Evolutionary conservation across 805 yeast species (phyloP), one percentile per base, ranked within the genome.

Genomic region (Nematodospora valgi): DNA sequence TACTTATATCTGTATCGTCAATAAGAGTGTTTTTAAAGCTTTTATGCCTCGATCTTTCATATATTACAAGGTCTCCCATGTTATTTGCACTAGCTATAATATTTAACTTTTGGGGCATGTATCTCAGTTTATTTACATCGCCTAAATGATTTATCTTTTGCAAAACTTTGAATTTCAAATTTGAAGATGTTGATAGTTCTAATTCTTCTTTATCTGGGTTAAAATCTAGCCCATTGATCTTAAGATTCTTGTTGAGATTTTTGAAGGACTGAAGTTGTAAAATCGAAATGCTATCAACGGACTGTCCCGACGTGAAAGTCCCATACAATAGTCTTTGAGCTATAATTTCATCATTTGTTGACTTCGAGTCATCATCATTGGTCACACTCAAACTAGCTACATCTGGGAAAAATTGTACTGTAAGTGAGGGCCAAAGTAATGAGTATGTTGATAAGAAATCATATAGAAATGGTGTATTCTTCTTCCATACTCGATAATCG

Each of bases 81-180:
- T 82, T 76, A 27, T 84, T 77, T 7, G 80, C 76, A 13, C 87
- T 74, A 2, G 89, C 86, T 4, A 89, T 68, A 4, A 89, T 51
- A 49, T 88, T 93, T 2, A 93, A 93, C 49, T 89, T 89, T 46
- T 83, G 91, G 0, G 96, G 95, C 79, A 85, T 76, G 48, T 74
- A 76, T 23, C 82, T 68, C 0, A 84, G 80, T 41, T 76, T 73
- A 52, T 86, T 86, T 37, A 88, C 80, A 44, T 82, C 93, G 2
- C 86, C 88, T 1, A 62, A 55, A 45, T 80, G 87, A 22, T 74
- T 68, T n/a, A 85, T 78, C 29, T 72, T 70, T 56, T 85, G 94
- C 4, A 68, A 42, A 5, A 49, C 53, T 25, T 53, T 50, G n/a
- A 58, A 37, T 39, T 58, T 59, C 30, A 51, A 50, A 37, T 52